These are phyloP conservation scores for Trichoderma aggressivum DNA, from an alignment of 2,329 filamentous ascomycete genomes.

Conservation along the genomic window DNA sequence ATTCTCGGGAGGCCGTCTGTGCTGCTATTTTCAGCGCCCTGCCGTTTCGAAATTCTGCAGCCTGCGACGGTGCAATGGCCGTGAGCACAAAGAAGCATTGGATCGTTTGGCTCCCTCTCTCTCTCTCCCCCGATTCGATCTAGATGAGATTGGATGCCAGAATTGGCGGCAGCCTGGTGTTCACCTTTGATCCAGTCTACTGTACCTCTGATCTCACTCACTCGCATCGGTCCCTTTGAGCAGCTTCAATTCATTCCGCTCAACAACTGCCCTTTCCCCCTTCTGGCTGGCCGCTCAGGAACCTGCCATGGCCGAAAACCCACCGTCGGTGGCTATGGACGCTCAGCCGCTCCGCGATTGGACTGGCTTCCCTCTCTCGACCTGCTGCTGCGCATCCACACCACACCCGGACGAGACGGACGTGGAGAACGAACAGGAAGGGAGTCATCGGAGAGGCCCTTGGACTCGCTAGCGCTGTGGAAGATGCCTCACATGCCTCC, in stretches of 20 bases:
- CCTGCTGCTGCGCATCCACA: slow-evolving; percentile 10
- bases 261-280: background rate
- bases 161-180: slow-evolving; percentile 1
- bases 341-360: slow-evolving; percentile 19
- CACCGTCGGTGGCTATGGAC: slow-evolving; percentile 18
- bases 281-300: slow-evolving; percentile 15
- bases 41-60: slow-evolving; percentile 20
- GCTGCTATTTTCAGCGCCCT: slow-evolving; percentile 12
- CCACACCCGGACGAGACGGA: too few relatives aligned
- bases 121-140: background rate
- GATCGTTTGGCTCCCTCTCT: slow-evolving; percentile 12
- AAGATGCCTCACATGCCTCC: slow-evolving; percentile 16
- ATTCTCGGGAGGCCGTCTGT: background rate
- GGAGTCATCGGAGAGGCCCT: slow-evolving; percentile 19
- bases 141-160: background rate
- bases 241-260: background rate
- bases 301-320: background rate
- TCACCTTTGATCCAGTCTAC: background rate
- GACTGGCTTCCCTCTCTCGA: background rate
- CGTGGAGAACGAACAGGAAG: slow-evolving; percentile 11
- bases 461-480: slow-evolving; percentile 5
- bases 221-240: background rate
- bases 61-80: background rate
- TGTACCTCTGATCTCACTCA: background rate
- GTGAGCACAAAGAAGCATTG: background rate